Base-by-base conservation (phyloP, 371 early-diverging fungal genomes). In the Smittium mucronatum region DNA sequence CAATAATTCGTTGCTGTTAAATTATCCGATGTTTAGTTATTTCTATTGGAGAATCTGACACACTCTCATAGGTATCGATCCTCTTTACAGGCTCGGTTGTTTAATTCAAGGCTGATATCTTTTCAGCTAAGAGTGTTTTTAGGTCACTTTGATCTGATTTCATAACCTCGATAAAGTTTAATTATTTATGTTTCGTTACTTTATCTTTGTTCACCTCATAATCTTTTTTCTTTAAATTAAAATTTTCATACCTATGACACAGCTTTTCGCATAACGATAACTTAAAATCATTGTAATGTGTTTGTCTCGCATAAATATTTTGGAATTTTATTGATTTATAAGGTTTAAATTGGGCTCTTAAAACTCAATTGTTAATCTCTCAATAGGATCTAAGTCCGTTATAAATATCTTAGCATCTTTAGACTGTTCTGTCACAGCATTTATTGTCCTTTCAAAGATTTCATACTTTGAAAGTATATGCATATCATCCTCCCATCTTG, bases 301-400 rank as follows among this genome's bases (percentile, higher is more conserved):
- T 47, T 47, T 11, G 47, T 47, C 21, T 47, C 47, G 21, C 21
- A 47, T 11, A 11, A 47, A 47, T 21, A 11, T 47, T 47, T 47
- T 47, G 5, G 5, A 21, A 11, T 47, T 47, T 47, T 21, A 16
- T 28, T 33, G 63, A 33, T 61, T 61, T 33, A 61, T 28, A 5
- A 61, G 26, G n/a, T 61, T 61, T 61, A 61, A 5, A n/a, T 26
- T 61, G 5, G 26, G 33, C 63, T 61, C 63, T 30, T 61, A 5
- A 61, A 61, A 61, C 26, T n/a, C 5, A 11, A n/a, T 16, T 61
- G 26, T 61, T 11, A 61, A n/a, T 61, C 26, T 61, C 11, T 61
- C 63, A 5, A 61, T 61, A 5, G 63, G 63, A 61, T 61, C 63
- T 16, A 61, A 30, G 5, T 61, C 63, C 63, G 11, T 61, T 11